Base-by-base conservation (phyloP, 371 early-diverging fungal species). In the Zychaea mexicana region DNA sequence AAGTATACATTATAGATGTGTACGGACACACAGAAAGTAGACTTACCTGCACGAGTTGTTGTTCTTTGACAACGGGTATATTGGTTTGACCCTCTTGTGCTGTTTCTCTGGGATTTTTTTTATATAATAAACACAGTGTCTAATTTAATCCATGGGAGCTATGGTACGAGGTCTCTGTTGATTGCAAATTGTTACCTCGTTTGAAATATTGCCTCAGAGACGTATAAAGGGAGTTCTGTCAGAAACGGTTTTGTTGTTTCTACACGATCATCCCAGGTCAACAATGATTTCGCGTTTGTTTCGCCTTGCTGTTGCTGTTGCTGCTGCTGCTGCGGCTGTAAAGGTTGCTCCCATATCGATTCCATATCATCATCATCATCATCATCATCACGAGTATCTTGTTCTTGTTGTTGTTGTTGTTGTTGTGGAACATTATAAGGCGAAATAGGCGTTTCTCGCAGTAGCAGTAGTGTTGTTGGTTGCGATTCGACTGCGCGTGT, bases 141-240 rank as follows among this genome's bases (percentile, higher is more conserved):
- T 10, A 36, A 15, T 36, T 36, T 10, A 10, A 36, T 36, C 36
- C 36, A 36, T 1, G 8, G 36, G 8, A 21, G 46, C 3, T 46
- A 17, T 45, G 10, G 45, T 19, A 6, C 7, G n/a, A 4, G 10
- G 24, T 49, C n/a, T 42, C n/a, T 15, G 17, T 42, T 42, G 4
- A 33, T 33, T 8, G 12, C 5, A 8, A 33, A 33, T 33, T 33
- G 33, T 33, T 33, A 8, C 33, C 12, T 33, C 79, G 52, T 72
- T 58, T 66, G 62, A 52, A 76, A 70, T 7, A 74, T 27, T 1
- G 79, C 60, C 27, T 82, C 81, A 61, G 73, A 81, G 3, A 63
- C 32, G 2, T 36, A 19, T 12, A 42, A 36, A 24, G 75, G 70
- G 6, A 73, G 59, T 60, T 84, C 85, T 5, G 81, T 78, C 17